phyloP scores from a whole-genome alignment of 1,284 basidiomycete genomes.

The Microbotryum silenes-acaulis region DNA sequence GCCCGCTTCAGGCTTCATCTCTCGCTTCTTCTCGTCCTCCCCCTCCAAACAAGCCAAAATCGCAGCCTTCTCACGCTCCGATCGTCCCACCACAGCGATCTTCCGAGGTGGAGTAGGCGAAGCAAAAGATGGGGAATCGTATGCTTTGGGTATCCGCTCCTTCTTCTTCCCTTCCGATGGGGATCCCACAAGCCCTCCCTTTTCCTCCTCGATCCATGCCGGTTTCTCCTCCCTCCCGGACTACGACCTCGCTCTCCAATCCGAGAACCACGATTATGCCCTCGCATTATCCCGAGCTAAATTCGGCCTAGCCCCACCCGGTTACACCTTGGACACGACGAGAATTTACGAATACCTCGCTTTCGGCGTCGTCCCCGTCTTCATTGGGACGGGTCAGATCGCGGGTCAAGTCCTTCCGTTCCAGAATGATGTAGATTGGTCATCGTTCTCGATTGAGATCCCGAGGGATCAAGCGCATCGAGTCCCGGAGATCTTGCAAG shows the following conservation, averaged over 20 bases:
- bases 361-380: constrained; percentile 29
- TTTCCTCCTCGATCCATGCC: constrained; percentile 1
- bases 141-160: constrained; percentile 21
- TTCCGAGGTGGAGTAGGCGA: constrained; percentile 25
- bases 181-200: constrained; percentile 1
- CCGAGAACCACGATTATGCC: constrained; percentile 23
- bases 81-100: constrained; percentile 14
- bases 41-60: background rate
- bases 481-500: constrained; percentile 8
- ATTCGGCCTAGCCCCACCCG: constrained; percentile 23
- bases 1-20: background rate
- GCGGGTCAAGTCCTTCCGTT: constrained; percentile 27
- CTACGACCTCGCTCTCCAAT: constrained; percentile 19
- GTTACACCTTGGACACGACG: constrained; percentile 29
- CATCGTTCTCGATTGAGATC: constrained; percentile 12
- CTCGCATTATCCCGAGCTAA: constrained; percentile 7
- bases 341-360: constrained; percentile 28
- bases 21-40: background rate
- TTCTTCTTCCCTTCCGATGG: constrained; percentile 20
- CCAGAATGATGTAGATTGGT: constrained; percentile 18
- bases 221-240: constrained; percentile 22
- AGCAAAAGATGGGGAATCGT: constrained; percentile 11
- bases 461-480: constrained; percentile 18
- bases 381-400: constrained; percentile 17
- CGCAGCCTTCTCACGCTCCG: background rate